These are phyloP conservation scores for Vitis hybrid DNA, from an alignment of 177 flowering plant species.

Conservation along the genomic window DNA sequence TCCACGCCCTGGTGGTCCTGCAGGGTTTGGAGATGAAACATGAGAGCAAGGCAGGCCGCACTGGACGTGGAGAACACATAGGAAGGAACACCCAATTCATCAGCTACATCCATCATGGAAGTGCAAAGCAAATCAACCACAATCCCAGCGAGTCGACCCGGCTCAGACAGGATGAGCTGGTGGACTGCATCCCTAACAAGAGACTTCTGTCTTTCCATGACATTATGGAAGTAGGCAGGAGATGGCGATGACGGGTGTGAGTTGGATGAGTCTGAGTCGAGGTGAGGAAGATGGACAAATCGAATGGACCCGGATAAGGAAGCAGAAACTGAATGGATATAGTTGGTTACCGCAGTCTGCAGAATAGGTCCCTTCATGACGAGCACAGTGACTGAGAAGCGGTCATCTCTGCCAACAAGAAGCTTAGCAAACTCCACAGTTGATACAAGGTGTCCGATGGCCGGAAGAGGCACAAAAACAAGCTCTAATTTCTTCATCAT, in stretches of 20 bases:
- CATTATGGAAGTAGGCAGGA: background rate
- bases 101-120: slow-evolving; percentile 21
- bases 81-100: slow-evolving; percentile 22
- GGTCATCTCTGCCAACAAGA: too few species aligned
- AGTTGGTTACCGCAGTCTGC: too few species aligned
- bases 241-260: too few species aligned
- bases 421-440: too few species aligned
- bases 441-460: too few species aligned
- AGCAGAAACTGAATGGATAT: background rate
- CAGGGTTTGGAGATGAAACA: background rate
- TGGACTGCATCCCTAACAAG: slow-evolving; percentile 17
- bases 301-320: background rate
- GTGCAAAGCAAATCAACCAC: slow-evolving; percentile 24
- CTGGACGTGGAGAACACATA: slow-evolving; percentile 22
- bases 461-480: too few species aligned
- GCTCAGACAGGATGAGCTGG: background rate
- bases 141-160: slow-evolving; percentile 22
- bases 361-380: too few species aligned
- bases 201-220: slow-evolving; percentile 14
- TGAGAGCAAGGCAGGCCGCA: slow-evolving; percentile 16
- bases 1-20: slow-evolving; percentile 3
- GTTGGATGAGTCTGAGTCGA: background rate
- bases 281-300: slow-evolving; percentile 2
- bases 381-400: too few species aligned
- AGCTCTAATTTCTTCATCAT: too few species aligned